Evolutionary conservation across 768 basidiomycete species (phyloP).

Genomic region (Kwoniella botswanensis): DNA sequence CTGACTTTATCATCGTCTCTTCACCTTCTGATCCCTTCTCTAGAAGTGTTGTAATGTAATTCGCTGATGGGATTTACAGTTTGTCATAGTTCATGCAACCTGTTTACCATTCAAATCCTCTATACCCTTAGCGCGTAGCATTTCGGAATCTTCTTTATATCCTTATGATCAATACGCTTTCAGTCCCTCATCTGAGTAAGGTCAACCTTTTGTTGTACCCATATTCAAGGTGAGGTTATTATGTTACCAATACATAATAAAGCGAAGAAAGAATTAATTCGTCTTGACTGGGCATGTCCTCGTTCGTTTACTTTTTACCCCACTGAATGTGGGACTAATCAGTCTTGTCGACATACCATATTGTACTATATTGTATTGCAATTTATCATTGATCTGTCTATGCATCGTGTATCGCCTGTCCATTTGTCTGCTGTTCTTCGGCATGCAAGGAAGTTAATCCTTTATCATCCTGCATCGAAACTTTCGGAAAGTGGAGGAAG

Average conservation of each 20-base stretch:
- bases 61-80: slow-evolving; percentile 7
- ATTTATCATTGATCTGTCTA: neutral
- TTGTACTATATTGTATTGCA: slow-evolving; percentile 4
- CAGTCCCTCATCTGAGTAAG: slow-evolving; percentile 30
- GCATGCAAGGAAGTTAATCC: neutral
- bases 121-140: neutral
- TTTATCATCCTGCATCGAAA: neutral
- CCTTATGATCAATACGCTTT: slow-evolving; percentile 17
- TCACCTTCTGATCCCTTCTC: neutral
- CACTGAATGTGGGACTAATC: slow-evolving; percentile 36
- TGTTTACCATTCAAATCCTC: neutral
- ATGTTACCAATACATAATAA: slow-evolving; percentile 5
- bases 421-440: neutral
- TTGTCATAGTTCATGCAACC: slow-evolving; percentile 10
- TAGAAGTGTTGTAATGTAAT: neutral
- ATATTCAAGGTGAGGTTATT: slow-evolving; percentile 20
- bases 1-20: slow-evolving; percentile 10
- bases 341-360: slow-evolving; percentile 27
- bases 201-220: slow-evolving; percentile 24
- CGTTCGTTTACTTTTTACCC: slow-evolving; percentile 23
- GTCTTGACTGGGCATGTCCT: slow-evolving; percentile 35
- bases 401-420: slow-evolving; percentile 8
- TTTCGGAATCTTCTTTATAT: neutral
- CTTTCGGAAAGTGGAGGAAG: slow-evolving; percentile 5
- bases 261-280: slow-evolving; percentile 23